Evolutionary conservation across 2,329 filamentous ascomycete species (phyloP).

Genomic region (Alternaria sp.): DNA sequence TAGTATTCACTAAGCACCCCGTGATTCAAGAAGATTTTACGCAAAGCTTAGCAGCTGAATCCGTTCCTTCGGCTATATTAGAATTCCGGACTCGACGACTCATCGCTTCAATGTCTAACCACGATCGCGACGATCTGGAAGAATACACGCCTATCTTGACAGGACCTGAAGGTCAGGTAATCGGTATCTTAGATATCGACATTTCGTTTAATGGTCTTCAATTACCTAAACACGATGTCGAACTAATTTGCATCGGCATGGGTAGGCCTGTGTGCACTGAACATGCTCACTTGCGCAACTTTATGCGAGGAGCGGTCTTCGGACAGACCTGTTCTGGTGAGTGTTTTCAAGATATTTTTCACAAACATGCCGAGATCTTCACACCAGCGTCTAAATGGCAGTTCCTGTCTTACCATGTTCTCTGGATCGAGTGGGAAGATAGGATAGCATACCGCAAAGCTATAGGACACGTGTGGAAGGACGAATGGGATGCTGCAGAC

Average conservation of each 20-base stretch:
- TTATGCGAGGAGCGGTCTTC: rapidly evolving
- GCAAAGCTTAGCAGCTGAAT: background rate
- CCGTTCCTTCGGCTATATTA: background rate
- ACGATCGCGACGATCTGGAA: background rate
- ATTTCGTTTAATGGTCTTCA: background rate
- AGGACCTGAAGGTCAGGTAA: background rate
- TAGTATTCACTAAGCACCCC: background rate
- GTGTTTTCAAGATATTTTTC: no score
- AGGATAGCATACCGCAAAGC: constrained; percentile 15
- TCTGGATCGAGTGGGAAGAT: constrained; percentile 20
- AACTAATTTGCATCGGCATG: background rate
- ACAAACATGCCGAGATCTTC: no score
- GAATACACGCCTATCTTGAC: rapidly evolving
- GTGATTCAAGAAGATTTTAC: rapidly evolving
- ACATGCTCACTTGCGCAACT: background rate
- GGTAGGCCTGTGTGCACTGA: background rate
- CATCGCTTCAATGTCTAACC: background rate
- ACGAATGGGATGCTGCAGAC: constrained; percentile 10
- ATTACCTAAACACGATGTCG: background rate
- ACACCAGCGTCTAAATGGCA: background rate
- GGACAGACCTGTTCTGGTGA: background rate
- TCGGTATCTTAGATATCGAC: background rate
- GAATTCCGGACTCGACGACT: background rate
- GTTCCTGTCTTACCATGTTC: constrained; percentile 15
- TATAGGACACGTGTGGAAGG: constrained; percentile 9